Conservation (phyloP, 2,329 filamentous ascomycete species). For the Gaeumannomyces sp. region DNA sequence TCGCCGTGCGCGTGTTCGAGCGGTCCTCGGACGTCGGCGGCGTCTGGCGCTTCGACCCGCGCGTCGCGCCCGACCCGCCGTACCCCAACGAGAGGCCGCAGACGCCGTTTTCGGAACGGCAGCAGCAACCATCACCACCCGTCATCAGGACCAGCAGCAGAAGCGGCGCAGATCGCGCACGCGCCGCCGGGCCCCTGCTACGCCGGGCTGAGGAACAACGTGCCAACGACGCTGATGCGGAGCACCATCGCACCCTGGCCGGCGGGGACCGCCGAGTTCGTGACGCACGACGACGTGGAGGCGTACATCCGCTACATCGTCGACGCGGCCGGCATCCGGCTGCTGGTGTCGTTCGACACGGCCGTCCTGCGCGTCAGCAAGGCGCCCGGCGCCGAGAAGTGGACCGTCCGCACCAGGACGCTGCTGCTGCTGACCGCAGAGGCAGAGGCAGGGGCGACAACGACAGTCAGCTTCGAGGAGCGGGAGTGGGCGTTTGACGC, state of each 20-base stretch:
- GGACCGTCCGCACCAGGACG: slow-evolving; percentile 45
- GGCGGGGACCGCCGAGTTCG: slow-evolving; percentile 50
- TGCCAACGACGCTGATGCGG: slow-evolving; percentile 52
- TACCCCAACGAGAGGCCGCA: slow-evolving; percentile 26
- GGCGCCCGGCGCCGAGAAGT: slow-evolving; percentile 30
- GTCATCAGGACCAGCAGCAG: slow-evolving; percentile 18
- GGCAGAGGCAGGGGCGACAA: not conserved
- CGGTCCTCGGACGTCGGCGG: slow-evolving; percentile 27
- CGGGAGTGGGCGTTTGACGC: slow-evolving; percentile 47
- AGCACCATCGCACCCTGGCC: slow-evolving; percentile 47
- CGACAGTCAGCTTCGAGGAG: not conserved
- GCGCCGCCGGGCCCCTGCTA: slow-evolving; percentile 39
- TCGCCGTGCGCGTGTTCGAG: slow-evolving; percentile 33
- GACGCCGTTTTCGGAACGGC: slow-evolving; percentile 14
- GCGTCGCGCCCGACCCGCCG: slow-evolving; percentile 22
- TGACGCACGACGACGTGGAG: slow-evolving; percentile 49
- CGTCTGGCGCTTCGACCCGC: slow-evolving; percentile 32
- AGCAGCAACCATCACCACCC: slow-evolving; percentile 17
- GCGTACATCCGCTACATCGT: slow-evolving; percentile 58
- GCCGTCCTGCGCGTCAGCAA: slow-evolving; percentile 50
- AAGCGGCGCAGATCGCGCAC: slow-evolving; percentile 13
- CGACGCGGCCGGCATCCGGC: slow-evolving; percentile 39
- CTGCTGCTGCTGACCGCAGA: slow-evolving; percentile 22
- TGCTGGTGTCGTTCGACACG: slow-evolving; percentile 48
- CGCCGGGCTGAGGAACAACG: slow-evolving; percentile 62